Evolutionary conservation across 352 stramenopile species (phyloP).

Genomic region (Pythium pyrilobum): DNA sequence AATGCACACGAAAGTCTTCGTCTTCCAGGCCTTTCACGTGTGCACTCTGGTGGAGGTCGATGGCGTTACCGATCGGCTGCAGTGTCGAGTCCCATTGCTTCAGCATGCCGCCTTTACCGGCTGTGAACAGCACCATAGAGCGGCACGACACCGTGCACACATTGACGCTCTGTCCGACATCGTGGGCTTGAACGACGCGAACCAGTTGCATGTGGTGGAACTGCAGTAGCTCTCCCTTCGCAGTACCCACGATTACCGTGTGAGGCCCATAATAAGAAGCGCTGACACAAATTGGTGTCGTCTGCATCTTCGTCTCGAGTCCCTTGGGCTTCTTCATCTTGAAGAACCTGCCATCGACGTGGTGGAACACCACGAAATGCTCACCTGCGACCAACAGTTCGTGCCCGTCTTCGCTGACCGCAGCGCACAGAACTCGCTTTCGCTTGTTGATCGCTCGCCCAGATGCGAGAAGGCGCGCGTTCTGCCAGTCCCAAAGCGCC

Average conservation of each 20-base stretch:
- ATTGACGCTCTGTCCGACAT: conserved; percentile 44
- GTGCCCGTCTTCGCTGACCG: conserved; percentile 61
- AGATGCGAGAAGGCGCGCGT: conserved; percentile 51
- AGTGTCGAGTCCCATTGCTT: conserved; percentile 82
- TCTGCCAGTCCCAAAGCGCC: conserved; percentile 78
- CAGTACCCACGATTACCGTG: conserved; percentile 57
- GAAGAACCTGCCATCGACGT: conserved; percentile 50
- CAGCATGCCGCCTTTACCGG: conserved; percentile 65
- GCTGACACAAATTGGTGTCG: conserved; percentile 39
- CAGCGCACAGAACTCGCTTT: conserved; percentile 47
- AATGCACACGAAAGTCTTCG: conserved; percentile 69
- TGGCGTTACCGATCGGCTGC: conserved; percentile 53
- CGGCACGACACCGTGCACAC: conserved; percentile 49
- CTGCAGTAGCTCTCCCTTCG: conserved; percentile 52
- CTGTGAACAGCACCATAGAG: conserved; percentile 75
- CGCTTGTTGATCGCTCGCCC: conserved; percentile 33
- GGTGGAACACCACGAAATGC: conserved; percentile 60
- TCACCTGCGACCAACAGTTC: conserved; percentile 60
- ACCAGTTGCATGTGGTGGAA: conserved; percentile 60
- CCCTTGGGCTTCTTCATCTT: conserved; percentile 60
- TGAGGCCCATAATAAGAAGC: conserved; percentile 54
- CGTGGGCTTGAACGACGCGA: conserved; percentile 57
- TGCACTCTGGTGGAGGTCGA: conserved; percentile 45
- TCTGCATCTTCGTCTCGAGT: conserved; percentile 34
- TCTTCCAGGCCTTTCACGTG: conserved; percentile 21